These are phyloP conservation scores for Botrytis fragariae DNA, from an alignment of 2,329 filamentous ascomycete species.

Conservation along the genomic window DNA sequence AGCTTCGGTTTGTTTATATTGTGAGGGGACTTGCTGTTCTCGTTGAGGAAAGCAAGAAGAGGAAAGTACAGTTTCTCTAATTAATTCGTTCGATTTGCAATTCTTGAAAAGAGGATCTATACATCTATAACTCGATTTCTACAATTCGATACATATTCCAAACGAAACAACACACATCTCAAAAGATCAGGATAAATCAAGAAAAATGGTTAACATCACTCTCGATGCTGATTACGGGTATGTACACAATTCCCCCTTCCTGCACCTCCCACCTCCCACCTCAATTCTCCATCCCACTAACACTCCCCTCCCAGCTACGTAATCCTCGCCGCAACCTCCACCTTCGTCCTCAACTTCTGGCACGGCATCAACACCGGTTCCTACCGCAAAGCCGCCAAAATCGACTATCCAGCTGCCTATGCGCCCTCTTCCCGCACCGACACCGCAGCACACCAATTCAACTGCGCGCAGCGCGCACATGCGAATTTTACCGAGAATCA, in stretches of 20 bases:
- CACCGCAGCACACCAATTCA: conserved; percentile 51
- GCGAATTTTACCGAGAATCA: conserved; percentile 63
- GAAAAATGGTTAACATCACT: conserved; percentile 34
- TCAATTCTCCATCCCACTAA: conserved; percentile 41
- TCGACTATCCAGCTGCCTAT: conserved; percentile 58
- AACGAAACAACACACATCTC: background rate
- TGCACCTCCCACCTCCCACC: background rate
- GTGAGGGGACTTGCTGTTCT: background rate
- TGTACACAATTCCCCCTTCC: conserved; percentile 6
- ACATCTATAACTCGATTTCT: background rate
- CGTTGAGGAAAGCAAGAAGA: background rate
- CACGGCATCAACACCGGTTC: conserved; percentile 49
- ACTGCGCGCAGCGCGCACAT: conserved; percentile 64
- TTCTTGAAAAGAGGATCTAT: too few relatives aligned
- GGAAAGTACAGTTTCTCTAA: background rate
- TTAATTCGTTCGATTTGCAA: background rate
- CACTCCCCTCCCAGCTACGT: conserved; percentile 54
- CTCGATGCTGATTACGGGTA: conserved; percentile 38
- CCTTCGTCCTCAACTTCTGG: conserved; percentile 56
- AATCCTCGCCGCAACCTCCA: conserved; percentile 54
- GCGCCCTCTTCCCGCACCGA: conserved; percentile 36
- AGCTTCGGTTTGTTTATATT: background rate
- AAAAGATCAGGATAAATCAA: background rate
- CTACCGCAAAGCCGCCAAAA: conserved; percentile 51
- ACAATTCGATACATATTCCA: background rate